These are phyloP conservation scores for Gymnopilus junonius DNA, from an alignment of 768 basidiomycete genomes.

Conservation along the genomic window DNA sequence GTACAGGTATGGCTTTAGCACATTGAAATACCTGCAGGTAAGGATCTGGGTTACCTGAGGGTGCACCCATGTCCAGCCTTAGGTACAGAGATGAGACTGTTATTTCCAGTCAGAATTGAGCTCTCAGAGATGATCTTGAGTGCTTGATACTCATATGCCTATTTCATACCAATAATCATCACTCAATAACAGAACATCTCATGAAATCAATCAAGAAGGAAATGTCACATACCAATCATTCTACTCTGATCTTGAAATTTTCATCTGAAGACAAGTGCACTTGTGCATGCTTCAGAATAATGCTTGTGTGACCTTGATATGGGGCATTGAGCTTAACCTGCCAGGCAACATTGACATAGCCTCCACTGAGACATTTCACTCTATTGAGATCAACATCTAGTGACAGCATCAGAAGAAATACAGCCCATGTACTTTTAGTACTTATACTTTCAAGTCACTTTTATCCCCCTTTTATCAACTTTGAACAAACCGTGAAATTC, in stretches of 20 bases:
- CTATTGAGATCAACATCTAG: slow-evolving; percentile 1
- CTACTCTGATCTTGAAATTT: slow-evolving; percentile 9
- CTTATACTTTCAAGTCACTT: no score
- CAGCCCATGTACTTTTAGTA: no score
- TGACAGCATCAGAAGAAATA: no score
- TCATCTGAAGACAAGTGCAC: slow-evolving; percentile 6
- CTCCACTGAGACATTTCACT: slow-evolving; percentile 5
- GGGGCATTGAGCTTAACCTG: slow-evolving; percentile 2
- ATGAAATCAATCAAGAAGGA: not conserved
- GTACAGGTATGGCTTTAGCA: not conserved
- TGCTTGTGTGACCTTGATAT: slow-evolving; percentile 8
- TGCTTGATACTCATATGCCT: slow-evolving; percentile 6
- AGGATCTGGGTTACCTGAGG: not conserved
- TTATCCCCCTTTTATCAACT: no score
- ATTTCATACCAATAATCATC: not conserved
- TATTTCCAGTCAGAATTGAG: not conserved
- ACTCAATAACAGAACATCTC: not conserved
- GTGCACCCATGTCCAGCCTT: slow-evolving; percentile 3
- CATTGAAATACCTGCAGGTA: not conserved
- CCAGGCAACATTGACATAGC: slow-evolving; percentile 7
- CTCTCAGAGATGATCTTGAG: slow-evolving; percentile 1
- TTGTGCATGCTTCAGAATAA: slow-evolving; percentile 10
- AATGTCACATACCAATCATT: slow-evolving; percentile 3
- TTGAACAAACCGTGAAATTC: no score
- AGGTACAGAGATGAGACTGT: not conserved